These are phyloP conservation scores for Hordeum vulgare DNA, from an alignment of 176 grass and related monocot genomes.

Conservation along the genomic window DNA sequence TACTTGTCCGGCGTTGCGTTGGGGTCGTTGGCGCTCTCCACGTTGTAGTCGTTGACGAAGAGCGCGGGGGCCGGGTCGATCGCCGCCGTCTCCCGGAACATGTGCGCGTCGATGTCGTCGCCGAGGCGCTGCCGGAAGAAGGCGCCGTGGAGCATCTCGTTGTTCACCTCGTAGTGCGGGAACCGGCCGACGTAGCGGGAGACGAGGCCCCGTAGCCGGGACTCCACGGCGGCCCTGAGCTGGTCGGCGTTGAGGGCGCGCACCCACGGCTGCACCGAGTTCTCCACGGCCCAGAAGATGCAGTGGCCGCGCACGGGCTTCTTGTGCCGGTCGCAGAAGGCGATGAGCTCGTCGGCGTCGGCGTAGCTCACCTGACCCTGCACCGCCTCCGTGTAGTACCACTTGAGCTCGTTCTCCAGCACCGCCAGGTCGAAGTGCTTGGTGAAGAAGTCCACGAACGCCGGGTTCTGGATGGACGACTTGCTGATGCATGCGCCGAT, in stretches of 20 bases:
- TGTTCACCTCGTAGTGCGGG: constrained; percentile 74
- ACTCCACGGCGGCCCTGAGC: constrained; percentile 39
- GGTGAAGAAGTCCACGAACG: constrained; percentile 56
- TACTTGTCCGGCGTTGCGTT: constrained; percentile 71
- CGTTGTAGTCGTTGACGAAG: constrained; percentile 88
- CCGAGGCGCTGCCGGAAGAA: constrained; percentile 43
- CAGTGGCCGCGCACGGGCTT: constrained; percentile 56
- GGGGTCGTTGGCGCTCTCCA: constrained; percentile 49
- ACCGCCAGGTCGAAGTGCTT: constrained; percentile 70
- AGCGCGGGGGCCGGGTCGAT: constrained; percentile 44
- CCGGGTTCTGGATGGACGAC: constrained; percentile 41
- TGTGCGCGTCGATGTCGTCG: constrained; percentile 41
- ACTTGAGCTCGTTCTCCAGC: constrained; percentile 83
- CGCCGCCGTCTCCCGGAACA: constrained; percentile 48
- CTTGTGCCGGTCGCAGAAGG: constrained; percentile 38
- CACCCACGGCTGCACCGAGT: constrained; percentile 52
- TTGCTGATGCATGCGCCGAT: constrained; percentile 55
- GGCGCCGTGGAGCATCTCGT: constrained; percentile 76
- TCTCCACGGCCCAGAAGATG: constrained; percentile 73
- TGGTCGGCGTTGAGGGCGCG: constrained; percentile 8
- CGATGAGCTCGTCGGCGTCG: constrained; percentile 64
- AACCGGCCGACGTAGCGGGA: constrained; percentile 44
- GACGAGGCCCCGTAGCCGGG: constrained; percentile 40
- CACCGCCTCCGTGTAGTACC: constrained; percentile 59
- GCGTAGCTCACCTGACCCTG: constrained; percentile 50